Evolutionary conservation across 1,284 basidiomycete genomes (phyloP), one percentile per base, ranked within the genome.

Genomic region (Austroboletus novae-zelandiae): DNA sequence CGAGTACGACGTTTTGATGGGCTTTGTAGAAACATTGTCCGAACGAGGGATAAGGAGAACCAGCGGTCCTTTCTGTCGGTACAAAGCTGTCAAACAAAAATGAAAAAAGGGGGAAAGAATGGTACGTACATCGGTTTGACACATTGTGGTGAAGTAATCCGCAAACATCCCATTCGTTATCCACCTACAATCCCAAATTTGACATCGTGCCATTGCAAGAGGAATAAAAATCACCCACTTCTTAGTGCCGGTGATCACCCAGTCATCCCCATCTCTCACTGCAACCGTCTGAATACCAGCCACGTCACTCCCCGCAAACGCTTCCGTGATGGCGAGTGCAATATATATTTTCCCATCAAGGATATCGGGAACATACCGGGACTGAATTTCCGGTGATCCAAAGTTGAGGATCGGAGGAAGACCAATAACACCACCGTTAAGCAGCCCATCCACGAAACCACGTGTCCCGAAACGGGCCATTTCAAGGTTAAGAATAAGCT

Each of bases 261-360:
- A 94, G 43, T 84, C 71, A 52, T 89, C 85, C 11, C 94, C 94
- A 61, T 98, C 94, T 47, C 74, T 75, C 47, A 81, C 81, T 3
- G 96, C 96, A 2, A 84, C 88, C 7, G 93, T 96, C 67, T 89
- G 85, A 40, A 94, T 64, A 7, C 91, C 90, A 43, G 82, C 73
- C 2, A 98, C 94, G 63, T 98, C 94, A 47, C 89, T 92, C n/a
- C 95, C 96, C 9, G 95, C 96, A 63, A 91, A 94, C 2, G 86
- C 86, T 68, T 90, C 87, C 47, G 78, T 83, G 58, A 90, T 85
- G 4, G 87, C 87, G 31, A 90, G 72, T 5, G 84, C 84, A 46
- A 89, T 78, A 57, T 79, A 87, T 64, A 93, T 95, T 68, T 89
- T 90, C 17, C 93, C 96, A 2, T 77, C 75, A 18, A 99, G 68